A percentile compares a stretch with the other conserved stretches of the same genome.
Evolutionary conservation across 1,284 basidiomycete species (phyloP).

Genomic region (Malassezia furfur): DNA sequence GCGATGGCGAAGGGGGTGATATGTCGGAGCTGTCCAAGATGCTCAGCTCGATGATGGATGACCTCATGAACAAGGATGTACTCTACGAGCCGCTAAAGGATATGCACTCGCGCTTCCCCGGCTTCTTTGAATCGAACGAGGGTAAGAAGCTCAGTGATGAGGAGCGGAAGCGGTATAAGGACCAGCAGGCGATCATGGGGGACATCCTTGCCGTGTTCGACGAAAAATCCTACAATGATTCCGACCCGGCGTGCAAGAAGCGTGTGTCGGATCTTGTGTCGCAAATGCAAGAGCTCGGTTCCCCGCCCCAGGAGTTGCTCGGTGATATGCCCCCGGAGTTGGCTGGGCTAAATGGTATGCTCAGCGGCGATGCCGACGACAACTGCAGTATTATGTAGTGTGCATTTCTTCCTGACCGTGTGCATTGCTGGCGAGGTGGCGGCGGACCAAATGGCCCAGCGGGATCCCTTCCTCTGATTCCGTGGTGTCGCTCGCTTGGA

Average conservation of each 20-base stretch:
- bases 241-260: slow-evolving; percentile 55
- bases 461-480: not conserved
- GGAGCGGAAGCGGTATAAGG: slow-evolving; percentile 62
- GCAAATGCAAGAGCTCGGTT: slow-evolving; percentile 74
- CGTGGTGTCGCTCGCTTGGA: not conserved
- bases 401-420: not conserved
- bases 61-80: slow-evolving; percentile 87
- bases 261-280: slow-evolving; percentile 64
- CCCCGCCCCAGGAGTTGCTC: slow-evolving; percentile 81
- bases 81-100: slow-evolving; percentile 87
- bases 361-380: slow-evolving; percentile 23
- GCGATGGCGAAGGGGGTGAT: slow-evolving; percentile 39
- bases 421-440: not conserved
- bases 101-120: slow-evolving; percentile 56
- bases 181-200: slow-evolving; percentile 60
- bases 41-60: slow-evolving; percentile 82
- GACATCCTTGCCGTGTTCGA: slow-evolving; percentile 69
- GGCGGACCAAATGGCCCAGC: not conserved
- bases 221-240: slow-evolving; percentile 54
- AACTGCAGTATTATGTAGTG: slow-evolving; percentile 39
- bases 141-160: slow-evolving; percentile 52
- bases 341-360: slow-evolving; percentile 27
- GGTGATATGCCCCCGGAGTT: slow-evolving; percentile 70
- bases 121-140: slow-evolving; percentile 57
- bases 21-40: slow-evolving; percentile 57